Evolutionary conservation across 306 rosid genomes (phyloP).

Genomic region (Cucurbita pepo): DNA sequence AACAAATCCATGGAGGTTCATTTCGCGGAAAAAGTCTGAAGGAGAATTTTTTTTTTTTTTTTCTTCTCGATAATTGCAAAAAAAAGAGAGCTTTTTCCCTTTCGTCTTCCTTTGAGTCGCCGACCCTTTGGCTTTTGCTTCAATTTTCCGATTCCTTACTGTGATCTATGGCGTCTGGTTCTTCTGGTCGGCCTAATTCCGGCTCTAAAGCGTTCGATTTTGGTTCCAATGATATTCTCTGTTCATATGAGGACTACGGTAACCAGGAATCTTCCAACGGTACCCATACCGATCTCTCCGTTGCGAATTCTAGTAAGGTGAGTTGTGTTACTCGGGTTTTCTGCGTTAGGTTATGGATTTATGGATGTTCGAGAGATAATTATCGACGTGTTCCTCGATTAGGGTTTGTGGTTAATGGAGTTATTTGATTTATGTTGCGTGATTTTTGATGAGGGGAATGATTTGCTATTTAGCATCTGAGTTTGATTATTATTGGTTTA

Average conservation of each 20-base stretch:
- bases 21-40: constrained; percentile 4
- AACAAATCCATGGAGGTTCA: constrained; percentile 15
- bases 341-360: neutral
- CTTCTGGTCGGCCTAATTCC: constrained; percentile 48
- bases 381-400: neutral
- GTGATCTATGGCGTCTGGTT: constrained; percentile 72
- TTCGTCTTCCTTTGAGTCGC: constrained; percentile 8
- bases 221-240: constrained; percentile 53
- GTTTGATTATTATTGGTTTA: neutral
- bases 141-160: constrained; percentile 1
- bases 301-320: constrained; percentile 47
- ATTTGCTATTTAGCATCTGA: neutral
- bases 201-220: constrained; percentile 49
- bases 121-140: neutral
- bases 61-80: neutral
- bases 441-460: neutral
- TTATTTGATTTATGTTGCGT: neutral
- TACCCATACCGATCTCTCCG: constrained; percentile 30
- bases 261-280: constrained; percentile 46
- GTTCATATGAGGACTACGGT: constrained; percentile 41
- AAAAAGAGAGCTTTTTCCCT: neutral
- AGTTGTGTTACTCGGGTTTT: neutral
- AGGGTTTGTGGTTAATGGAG: neutral
- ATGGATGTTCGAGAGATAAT: neutral
- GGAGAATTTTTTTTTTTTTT: neutral